Evolutionary conservation across 2,329 filamentous ascomycete genomes (phyloP).

Genomic region (Fusarium solani-melongenae): DNA sequence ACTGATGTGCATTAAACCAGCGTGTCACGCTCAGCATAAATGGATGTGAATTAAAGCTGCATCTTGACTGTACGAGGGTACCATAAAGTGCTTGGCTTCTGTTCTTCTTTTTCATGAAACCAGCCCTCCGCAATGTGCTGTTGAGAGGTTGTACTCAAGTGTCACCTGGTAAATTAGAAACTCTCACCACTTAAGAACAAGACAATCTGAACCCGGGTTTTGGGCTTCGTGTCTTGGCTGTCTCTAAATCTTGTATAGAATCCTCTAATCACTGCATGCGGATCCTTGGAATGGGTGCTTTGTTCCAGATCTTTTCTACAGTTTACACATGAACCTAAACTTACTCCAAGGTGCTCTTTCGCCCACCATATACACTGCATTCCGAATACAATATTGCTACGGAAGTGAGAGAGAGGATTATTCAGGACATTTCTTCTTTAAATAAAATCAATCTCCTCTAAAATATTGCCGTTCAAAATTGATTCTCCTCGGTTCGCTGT

Average conservation of each 20-base stretch:
- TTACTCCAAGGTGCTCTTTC: neutral
- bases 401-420: neutral
- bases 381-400: neutral
- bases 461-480: neutral
- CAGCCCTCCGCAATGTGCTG: neutral
- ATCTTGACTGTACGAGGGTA: neutral
- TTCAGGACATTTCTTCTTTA: neutral
- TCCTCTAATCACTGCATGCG: neutral
- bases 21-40: neutral
- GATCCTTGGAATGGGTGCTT: neutral
- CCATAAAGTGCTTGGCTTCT: neutral
- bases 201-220: neutral
- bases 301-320: neutral
- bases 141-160: neutral
- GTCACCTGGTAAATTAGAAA: neutral
- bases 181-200: neutral
- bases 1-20: neutral
- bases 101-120: neutral
- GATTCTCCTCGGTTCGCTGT: neutral
- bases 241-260: neutral
- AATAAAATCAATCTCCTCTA: neutral
- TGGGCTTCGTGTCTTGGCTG: neutral
- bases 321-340: neutral
- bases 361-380: neutral
- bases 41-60: neutral